phyloP scores from a whole-genome alignment of 208 protist genomes.

The Leishmania gerbilli region DNA sequence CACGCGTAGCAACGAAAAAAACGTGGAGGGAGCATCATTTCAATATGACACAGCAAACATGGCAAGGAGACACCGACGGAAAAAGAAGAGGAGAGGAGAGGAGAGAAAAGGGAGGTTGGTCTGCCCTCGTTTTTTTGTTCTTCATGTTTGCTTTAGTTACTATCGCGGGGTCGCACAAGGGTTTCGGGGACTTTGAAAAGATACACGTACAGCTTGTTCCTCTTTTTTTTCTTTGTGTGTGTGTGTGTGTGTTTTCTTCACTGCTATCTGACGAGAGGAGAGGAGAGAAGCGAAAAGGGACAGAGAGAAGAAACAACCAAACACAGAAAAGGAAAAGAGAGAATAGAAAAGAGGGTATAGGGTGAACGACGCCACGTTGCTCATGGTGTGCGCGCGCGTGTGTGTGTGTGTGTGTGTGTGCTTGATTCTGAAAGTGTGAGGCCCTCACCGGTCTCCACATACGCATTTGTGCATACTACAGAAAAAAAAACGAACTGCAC shows the following conservation, averaged over 20 bases:
- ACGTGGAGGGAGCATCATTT: not conserved
- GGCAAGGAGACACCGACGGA: not conserved
- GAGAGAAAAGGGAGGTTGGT: not conserved
- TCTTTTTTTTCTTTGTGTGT: not conserved
- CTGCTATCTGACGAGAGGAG: constrained; percentile 1
- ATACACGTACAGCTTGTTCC: constrained; percentile 12
- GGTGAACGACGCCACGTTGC: not conserved
- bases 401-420: not conserved
- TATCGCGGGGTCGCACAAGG: not conserved
- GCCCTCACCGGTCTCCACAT: not conserved
- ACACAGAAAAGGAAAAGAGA: constrained; percentile 2
- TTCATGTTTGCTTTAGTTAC: not conserved
- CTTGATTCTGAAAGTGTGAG: not conserved
- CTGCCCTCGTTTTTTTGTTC: not conserved
- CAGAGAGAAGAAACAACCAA: not conserved
- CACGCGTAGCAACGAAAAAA: not conserved
- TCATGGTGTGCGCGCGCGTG: not conserved
- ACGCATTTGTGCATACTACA: not conserved
- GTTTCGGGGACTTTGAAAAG: constrained; percentile 11
- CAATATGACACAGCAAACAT: not conserved
- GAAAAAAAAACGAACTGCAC: not conserved
- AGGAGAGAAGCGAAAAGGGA: not conserved
- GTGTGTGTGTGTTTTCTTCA: not conserved
- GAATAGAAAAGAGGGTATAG: constrained; percentile 3
- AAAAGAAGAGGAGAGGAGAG: not conserved